Conservation (phyloP, 2,329 filamentous ascomycete species). For the Whalleya microplaca region DNA sequence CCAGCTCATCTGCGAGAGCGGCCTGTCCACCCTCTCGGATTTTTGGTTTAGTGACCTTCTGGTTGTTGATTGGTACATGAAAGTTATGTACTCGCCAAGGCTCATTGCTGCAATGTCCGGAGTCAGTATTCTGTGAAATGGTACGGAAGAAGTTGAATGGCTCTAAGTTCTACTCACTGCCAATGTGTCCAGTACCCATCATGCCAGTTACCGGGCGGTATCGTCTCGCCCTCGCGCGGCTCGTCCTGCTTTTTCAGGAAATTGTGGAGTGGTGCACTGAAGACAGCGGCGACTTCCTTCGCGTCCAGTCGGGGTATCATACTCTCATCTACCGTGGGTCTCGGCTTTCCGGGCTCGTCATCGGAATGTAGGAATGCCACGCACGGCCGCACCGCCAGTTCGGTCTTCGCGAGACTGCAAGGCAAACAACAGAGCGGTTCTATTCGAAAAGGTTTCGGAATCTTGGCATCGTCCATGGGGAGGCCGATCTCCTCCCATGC, state of each 20-base stretch:
- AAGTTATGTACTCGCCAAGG: slow-evolving; percentile 93
- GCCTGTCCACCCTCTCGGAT: slow-evolving; percentile 32
- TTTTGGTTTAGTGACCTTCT: slow-evolving; percentile 66
- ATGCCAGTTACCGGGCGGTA: slow-evolving; percentile 74
- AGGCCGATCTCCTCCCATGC: slow-evolving; percentile 93
- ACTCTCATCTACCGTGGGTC: slow-evolving; percentile 64
- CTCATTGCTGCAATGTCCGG: slow-evolving; percentile 28
- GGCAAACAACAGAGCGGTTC: slow-evolving; percentile 89
- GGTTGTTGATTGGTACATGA: slow-evolving; percentile 77
- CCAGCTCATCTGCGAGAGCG: slow-evolving; percentile 29
- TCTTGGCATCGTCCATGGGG: slow-evolving; percentile 67
- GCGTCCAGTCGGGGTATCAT: slow-evolving; percentile 84
- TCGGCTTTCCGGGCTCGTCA: slow-evolving; percentile 37
- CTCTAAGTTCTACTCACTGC: too few relatives aligned
- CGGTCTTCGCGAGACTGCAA: slow-evolving; percentile 72
- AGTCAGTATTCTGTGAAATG: too few relatives aligned
- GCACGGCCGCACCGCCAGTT: slow-evolving; percentile 75
- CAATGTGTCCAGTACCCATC: slow-evolving; percentile 67
- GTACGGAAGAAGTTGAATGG: too few relatives aligned
- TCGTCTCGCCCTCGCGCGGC: slow-evolving; percentile 42
- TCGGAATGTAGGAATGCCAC: slow-evolving; percentile 76
- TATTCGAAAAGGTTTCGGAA: slow-evolving; percentile 79
- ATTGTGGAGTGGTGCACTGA: slow-evolving; percentile 85
- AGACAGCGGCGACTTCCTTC: slow-evolving; percentile 90
- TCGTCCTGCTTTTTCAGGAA: slow-evolving; percentile 71